Conservation (phyloP, 2,329 filamentous ascomycete species). For the Botrytis sinoallii region DNA sequence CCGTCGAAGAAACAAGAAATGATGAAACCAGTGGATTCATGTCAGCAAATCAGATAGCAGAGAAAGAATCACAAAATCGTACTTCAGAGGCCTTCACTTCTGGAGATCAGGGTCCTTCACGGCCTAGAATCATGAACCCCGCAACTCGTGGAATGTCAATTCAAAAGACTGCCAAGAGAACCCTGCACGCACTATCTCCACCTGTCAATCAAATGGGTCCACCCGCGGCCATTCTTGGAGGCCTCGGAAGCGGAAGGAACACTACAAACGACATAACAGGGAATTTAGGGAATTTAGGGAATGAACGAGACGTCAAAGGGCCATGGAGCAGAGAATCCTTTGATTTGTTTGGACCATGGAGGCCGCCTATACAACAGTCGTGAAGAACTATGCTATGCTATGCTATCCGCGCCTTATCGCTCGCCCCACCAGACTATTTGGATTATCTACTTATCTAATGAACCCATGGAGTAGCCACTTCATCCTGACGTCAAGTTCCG, state of each 20-base stretch:
- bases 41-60: conserved; percentile 15
- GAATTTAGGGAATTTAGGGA: background rate
- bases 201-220: conserved; percentile 23
- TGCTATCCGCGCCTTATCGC: background rate
- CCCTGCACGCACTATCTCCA: conserved; percentile 22
- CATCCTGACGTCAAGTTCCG: background rate
- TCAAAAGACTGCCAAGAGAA: conserved; percentile 28
- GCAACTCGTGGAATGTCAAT: conserved; percentile 33
- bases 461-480: background rate
- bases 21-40: conserved; percentile 7
- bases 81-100: background rate
- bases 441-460: background rate
- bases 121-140: conserved; percentile 30
- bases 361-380: conserved; percentile 23
- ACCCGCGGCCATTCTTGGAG: conserved; percentile 2
- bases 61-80: background rate
- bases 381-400: background rate
- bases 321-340: conserved; percentile 40
- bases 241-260: conserved; percentile 8
- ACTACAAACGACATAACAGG: background rate
- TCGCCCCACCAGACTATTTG: background rate
- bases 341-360: conserved; percentile 38
- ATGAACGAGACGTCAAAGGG: conserved; percentile 20
- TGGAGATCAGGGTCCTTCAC: conserved; percentile 17
- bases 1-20: background rate